Conservation (phyloP, 1,284 basidiomycete genomes). For the Ceratobasidium sp. region DNA sequence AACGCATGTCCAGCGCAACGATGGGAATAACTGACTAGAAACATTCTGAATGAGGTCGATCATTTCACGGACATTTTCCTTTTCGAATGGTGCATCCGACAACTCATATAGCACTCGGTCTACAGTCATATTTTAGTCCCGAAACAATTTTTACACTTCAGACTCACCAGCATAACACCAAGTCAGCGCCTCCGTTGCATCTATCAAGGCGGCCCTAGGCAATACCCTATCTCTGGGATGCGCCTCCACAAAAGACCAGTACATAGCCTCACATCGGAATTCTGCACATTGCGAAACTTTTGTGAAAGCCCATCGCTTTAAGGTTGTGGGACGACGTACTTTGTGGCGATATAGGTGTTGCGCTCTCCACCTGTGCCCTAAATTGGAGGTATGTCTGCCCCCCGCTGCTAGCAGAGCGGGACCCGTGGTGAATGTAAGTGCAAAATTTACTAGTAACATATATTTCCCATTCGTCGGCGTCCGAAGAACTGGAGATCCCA, state of each 20-base stretch:
- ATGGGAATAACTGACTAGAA: not conserved
- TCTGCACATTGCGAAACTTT: not conserved
- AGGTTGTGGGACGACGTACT: not conserved
- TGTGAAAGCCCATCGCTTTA: too few species aligned
- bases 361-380: not conserved
- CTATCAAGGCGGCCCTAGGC: not conserved
- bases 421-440: not conserved
- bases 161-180: slow-evolving; percentile 46
- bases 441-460: not conserved
- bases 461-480: not conserved
- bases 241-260: slow-evolving; percentile 44
- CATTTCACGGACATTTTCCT: slow-evolving; percentile 15
- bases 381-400: not conserved
- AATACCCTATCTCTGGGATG: slow-evolving; percentile 42
- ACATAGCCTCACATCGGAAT: slow-evolving; percentile 6
- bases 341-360: not conserved
- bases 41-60: slow-evolving; percentile 7
- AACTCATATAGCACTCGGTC: slow-evolving; percentile 10
- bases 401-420: not conserved
- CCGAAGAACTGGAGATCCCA: not conserved
- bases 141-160: too few species aligned
- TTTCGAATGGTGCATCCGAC: slow-evolving; percentile 10
- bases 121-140: not conserved
- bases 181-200: slow-evolving; percentile 35
- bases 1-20: not conserved